Base-by-base conservation (phyloP, 345 rosid genomes). In the Populus ilicifolia region DNA sequence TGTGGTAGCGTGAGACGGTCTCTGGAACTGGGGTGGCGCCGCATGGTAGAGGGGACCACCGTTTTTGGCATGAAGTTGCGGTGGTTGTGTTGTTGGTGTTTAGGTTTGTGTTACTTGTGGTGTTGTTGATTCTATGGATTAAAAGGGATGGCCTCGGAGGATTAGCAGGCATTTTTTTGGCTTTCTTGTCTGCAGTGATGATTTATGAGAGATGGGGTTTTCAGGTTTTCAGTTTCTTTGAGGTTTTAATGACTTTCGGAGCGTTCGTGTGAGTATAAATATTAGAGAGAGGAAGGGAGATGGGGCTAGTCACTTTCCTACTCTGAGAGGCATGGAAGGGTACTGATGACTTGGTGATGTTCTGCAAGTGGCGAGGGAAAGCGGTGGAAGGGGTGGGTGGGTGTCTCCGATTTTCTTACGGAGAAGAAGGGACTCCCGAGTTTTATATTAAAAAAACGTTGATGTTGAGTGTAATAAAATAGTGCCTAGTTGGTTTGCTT, bases 71-170 rank as follows among this genome's bases (percentile, higher is more conserved):
- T 4, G 74, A 17, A 5, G 71, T n/a, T 4, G 72, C 6, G 64
- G 59, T 50, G 52, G 72, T 21, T 16, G 76, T 10, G 71, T 35
- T 39, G 50, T 79, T 56, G 43, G 72, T 25, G 27, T 71, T 20
- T 59, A 65, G 20, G 56, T 77, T 10, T 2, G 83, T 33, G 10
- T 69, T 6, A 14, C 77, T 35, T 23, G 82, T 8, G 46, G 43
- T 46, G 74, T 54, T 64, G 78, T 78, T 81, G 76, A 83, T 78
- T 16, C 84, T 77, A 33, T 76, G 88, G 69, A 77, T 78, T 3
- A 85, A 29, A 23, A 83, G 61, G 7, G 88, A 76, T 18, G 86
- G 81, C 70, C 78, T 83, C 1, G 77, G 80, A 56, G 79, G 75
- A 59, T 75, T 73, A 50, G 76, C 52, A 36, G 82, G 85, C 85